Percentiles rank a stretch among this genome's conserved stretches.
phyloP scores from a whole-genome alignment of 306 rosid species.

The Cyclanthera cordifolia region DNA sequence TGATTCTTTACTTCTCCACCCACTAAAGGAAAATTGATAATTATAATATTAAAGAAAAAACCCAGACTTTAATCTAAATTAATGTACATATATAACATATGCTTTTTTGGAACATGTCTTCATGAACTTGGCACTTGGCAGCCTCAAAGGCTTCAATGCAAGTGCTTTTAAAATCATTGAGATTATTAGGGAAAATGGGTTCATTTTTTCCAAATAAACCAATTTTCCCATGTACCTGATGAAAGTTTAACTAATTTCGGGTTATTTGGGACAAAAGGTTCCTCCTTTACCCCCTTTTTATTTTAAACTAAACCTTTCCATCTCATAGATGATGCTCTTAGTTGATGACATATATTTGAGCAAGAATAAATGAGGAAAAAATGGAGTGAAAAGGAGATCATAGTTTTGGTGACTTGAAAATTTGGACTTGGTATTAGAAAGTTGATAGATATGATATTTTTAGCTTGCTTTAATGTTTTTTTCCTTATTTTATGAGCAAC shows the following conservation, averaged over 20 bases:
- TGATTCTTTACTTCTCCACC: constrained; percentile 7
- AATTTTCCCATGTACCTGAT: not conserved
- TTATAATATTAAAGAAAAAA: not conserved
- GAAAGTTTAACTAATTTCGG: not conserved
- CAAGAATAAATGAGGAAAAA: not conserved
- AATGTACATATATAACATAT: not conserved
- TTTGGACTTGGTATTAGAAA: not conserved
- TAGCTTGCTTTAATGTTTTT: not conserved
- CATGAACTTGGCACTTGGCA: not conserved
- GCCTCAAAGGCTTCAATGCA: constrained; percentile 7
- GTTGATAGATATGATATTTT: not conserved
- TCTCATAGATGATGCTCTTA: not conserved
- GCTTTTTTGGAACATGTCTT: constrained; percentile 2
- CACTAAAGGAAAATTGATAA: not conserved
- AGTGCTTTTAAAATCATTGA: constrained; percentile 4
- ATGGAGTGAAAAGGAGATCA: not conserved
- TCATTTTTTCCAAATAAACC: not conserved
- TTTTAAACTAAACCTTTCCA: not conserved
- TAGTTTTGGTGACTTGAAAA: not conserved
- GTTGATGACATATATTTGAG: constrained; percentile 2
- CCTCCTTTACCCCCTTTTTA: not conserved
- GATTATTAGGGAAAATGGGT: not conserved
- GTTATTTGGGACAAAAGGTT: not conserved
- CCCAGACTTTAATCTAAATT: not conserved
- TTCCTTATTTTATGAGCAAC: not conserved